These are phyloP conservation scores for Esteya vermicola DNA, from an alignment of 2,329 filamentous ascomycete genomes.

Conservation along the genomic window DNA sequence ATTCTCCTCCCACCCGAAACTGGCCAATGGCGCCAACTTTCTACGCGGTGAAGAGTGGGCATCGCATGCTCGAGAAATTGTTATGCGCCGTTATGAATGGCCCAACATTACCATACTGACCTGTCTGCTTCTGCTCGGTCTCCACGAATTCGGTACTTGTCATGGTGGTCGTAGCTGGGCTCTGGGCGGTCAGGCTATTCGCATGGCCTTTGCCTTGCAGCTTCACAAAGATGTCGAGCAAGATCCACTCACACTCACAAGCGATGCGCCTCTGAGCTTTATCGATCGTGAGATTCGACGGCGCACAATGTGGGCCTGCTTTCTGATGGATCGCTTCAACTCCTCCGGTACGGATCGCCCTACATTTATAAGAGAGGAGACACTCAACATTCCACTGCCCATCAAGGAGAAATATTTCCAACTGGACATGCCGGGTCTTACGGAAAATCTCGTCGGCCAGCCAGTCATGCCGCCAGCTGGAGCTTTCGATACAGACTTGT, in stretches of 20 bases:
- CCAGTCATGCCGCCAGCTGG: slow-evolving; percentile 16
- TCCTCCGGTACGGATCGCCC: slow-evolving; percentile 89
- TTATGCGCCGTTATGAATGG: slow-evolving; percentile 77
- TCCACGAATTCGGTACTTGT: slow-evolving; percentile 95
- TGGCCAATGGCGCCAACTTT: slow-evolving; percentile 57
- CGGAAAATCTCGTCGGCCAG: slow-evolving; percentile 62
- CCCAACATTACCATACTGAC: slow-evolving; percentile 94
- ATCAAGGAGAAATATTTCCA: slow-evolving; percentile 84
- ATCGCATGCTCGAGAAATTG: slow-evolving; percentile 70
- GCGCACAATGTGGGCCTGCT: slow-evolving; percentile 96
- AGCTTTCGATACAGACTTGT: slow-evolving; percentile 46
- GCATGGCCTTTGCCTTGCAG: slow-evolving; percentile 94
- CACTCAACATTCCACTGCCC: slow-evolving; percentile 76
- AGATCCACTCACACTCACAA: slow-evolving; percentile 54
- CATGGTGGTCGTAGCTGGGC: slow-evolving; percentile 95
- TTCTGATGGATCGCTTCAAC: slow-evolving; percentile 94
- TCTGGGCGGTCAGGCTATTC: slow-evolving; percentile 82
- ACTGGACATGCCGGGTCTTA: slow-evolving; percentile 77
- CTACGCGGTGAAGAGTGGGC: slow-evolving; percentile 88
- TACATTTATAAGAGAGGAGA: slow-evolving; percentile 80
- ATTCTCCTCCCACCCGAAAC: slow-evolving; percentile 77
- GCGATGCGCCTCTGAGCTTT: slow-evolving; percentile 59
- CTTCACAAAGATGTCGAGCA: slow-evolving; percentile 82
- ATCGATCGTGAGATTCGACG: slow-evolving; percentile 87
- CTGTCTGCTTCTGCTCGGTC: slow-evolving; percentile 71